Evolutionary conservation across 1,139 yeast species (phyloP), one percentile per base, ranked within the genome.

Genomic region (Yamadazyma aaseri): DNA sequence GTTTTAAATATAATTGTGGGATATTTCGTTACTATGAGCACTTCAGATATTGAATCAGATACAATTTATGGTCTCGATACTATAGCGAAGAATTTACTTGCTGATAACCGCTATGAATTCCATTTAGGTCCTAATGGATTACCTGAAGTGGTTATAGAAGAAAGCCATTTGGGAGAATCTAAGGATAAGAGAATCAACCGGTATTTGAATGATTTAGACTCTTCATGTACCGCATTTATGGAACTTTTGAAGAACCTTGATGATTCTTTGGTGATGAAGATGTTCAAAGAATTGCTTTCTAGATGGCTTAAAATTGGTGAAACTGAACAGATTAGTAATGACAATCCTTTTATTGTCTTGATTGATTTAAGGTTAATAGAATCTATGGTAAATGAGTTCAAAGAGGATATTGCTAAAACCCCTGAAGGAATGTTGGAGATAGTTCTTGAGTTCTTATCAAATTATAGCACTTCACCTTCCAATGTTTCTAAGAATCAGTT

Each of bases 351-450:
- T 37, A 49, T 71, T 12, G 68, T 76, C 28, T 60, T 87, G 30
- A 63, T 79, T 5, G 82, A 84, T 50, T 64, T 86, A 40, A 75
- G 83, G 40, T 52, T 86, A 12, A 58, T 89, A 31, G 92, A 87
- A 48, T 60, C 63, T 13, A 57, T 86, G 28, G 76, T 81, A n/a
- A 72, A 71, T 11, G 67, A 67, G 18, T 82, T 83, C 46, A 81
- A 76, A 41, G 76, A 79, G 7, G 71, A 70, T 29, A 57, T 90
- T 24, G 72, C 86, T 8, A 73, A 73, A 23, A 76, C 83, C 3
- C 84, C 94, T 0, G 54, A 56, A 5, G 86, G 80, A 35, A 69
- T 83, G 41, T 60, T 86, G 17, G 63, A 61, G 12, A 69, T 86
- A 17, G 73, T 84, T 1, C 59, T 72, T 21, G 74, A 72, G 22